A percentile compares a stretch with the other conserved stretches of the same genome.
Conservation (phyloP, 2,329 filamentous ascomycete species). For the Fusarium annulatum region DNA sequence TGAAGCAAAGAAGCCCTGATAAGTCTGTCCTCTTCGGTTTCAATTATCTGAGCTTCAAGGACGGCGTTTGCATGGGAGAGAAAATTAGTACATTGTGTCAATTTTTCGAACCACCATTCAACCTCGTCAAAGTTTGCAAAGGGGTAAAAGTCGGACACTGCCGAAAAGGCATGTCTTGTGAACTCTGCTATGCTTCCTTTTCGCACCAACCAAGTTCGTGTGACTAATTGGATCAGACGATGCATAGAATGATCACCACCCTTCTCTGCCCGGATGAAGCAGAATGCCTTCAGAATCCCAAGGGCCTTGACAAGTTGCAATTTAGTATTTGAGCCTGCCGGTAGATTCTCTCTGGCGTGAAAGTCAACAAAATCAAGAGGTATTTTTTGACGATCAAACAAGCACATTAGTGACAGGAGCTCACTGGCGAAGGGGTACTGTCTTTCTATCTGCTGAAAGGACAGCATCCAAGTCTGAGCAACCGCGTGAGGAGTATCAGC, state of each 20-base stretch:
- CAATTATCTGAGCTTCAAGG: constrained; percentile 6
- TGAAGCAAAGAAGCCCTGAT: constrained; percentile 24
- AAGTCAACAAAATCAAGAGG: constrained; percentile 37
- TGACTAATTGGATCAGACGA: constrained; percentile 50
- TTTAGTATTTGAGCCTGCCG: fast-evolving
- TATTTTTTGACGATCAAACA: constrained; percentile 48
- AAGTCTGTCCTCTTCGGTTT: constrained; percentile 13
- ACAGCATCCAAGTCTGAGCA: constrained; percentile 49
- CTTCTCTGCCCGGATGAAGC: constrained; percentile 39
- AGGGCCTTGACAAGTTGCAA: constrained; percentile 11
- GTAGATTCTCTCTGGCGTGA: not conserved
- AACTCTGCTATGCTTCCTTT: constrained; percentile 23
- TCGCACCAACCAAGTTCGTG: constrained; percentile 43
- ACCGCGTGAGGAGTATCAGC: constrained; percentile 43
- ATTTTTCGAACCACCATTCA: too few species aligned
- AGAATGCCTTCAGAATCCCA: constrained; percentile 45
- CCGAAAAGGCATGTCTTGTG: constrained; percentile 31
- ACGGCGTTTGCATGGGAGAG: constrained; percentile 1
- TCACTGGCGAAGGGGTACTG: constrained; percentile 42
- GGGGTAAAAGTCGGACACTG: constrained; percentile 39
- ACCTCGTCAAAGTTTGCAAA: not conserved
- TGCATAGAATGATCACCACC: constrained; percentile 45
- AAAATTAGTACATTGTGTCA: too few species aligned
- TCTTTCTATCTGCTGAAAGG: constrained; percentile 48
- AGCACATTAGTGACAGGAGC: constrained; percentile 49